A percentile compares a stretch with the other conserved stretches of the same genome.
These are phyloP conservation scores for Fusarium siculi DNA, from an alignment of 2,329 filamentous ascomycete genomes.

Conservation along the genomic window DNA sequence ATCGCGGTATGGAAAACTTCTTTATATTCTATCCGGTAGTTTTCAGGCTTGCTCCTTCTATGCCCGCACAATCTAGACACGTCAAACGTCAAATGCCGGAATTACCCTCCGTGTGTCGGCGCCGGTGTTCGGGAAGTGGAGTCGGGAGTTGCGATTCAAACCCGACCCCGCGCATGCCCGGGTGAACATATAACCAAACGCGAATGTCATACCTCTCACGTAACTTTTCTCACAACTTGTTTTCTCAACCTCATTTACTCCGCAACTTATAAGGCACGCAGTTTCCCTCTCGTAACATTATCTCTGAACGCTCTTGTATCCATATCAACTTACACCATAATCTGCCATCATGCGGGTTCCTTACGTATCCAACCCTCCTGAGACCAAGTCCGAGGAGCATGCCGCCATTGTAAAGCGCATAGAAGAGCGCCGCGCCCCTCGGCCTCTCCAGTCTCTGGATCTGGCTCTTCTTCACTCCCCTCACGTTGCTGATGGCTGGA, in stretches of 20 bases:
- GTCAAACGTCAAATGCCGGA: conserved; percentile 13
- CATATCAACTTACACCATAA: conserved; percentile 16
- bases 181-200: conserved; percentile 45
- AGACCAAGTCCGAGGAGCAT: conserved; percentile 57
- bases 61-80: background rate
- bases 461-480: conserved; percentile 80
- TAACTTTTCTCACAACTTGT: background rate
- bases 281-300: background rate
- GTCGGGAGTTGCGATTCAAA: conserved; percentile 40
- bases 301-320: background rate
- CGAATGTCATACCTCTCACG: background rate
- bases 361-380: conserved; percentile 67
- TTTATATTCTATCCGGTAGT: background rate
- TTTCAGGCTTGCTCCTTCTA: background rate
- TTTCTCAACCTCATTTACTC: background rate
- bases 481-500: conserved; percentile 80
- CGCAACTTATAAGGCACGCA: background rate
- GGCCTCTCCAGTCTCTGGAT: conserved; percentile 79
- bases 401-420: conserved; percentile 71
- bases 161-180: conserved; percentile 42
- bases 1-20: no score
- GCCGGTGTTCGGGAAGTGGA: conserved; percentile 44
- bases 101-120: conserved; percentile 28
- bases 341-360: conserved; percentile 69
- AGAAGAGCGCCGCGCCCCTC: conserved; percentile 71